These are phyloP conservation scores for Pyrenula massariospora DNA, from an alignment of 495 filamentous ascomycete species.

Conservation along the genomic window DNA sequence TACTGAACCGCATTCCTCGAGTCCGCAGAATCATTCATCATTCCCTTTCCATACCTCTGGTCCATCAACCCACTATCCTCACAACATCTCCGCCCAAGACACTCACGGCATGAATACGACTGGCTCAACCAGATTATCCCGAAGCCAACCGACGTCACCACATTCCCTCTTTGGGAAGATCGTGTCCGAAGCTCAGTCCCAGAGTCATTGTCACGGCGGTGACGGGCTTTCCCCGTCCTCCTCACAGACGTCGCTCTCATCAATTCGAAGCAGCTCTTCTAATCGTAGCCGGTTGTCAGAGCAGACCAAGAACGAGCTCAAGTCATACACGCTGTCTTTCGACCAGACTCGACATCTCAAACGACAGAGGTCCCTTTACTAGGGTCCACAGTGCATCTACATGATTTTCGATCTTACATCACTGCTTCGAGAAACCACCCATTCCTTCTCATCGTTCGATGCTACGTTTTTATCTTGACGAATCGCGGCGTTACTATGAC, in stretches of 20 bases:
- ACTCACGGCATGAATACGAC: conserved; percentile 7
- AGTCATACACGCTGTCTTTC: conserved; percentile 78
- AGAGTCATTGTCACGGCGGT: conserved; percentile 3
- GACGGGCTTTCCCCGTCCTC: conserved; percentile 61
- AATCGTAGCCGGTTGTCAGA: conserved; percentile 49
- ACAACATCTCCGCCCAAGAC: conserved; percentile 14
- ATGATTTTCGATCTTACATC: neutral
- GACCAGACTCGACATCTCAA: conserved; percentile 64
- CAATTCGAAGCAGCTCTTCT: conserved; percentile 54
- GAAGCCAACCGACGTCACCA: conserved; percentile 20
- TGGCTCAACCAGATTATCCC: conserved; percentile 9
- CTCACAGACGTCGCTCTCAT: conserved; percentile 76
- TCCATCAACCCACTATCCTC: conserved; percentile 51
- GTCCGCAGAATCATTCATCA: conserved; percentile 18
- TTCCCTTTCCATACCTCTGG: conserved; percentile 54
- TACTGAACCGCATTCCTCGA: conserved; percentile 42
- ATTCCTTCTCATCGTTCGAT: too few relatives aligned
- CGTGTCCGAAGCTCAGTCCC: conserved; percentile 13
- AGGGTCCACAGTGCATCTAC: neutral
- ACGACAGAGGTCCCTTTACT: conserved; percentile 30
- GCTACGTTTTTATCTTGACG: too few relatives aligned
- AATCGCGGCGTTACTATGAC: too few relatives aligned
- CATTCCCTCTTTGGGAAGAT: conserved; percentile 21
- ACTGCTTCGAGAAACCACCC: neutral
- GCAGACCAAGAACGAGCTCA: conserved; percentile 67